Base-by-base conservation (phyloP, 2,329 filamentous ascomycete species). In the Rhinocladiella similis region DNA sequence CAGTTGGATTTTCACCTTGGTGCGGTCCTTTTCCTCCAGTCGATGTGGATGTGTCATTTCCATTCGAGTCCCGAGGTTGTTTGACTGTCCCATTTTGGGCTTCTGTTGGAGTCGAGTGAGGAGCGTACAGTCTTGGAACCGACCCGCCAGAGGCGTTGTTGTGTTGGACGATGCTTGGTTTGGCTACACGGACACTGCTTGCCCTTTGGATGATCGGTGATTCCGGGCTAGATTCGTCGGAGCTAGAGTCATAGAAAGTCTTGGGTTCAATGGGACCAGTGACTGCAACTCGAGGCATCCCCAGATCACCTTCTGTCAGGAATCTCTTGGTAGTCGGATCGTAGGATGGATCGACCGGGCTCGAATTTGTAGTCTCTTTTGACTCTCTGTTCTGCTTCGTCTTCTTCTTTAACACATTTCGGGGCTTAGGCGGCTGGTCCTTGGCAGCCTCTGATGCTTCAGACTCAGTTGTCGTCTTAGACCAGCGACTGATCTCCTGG, bases 181-280 rank as follows among this genome's bases (percentile, higher is more conserved):
- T 59, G 36, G 41, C 42, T n/a, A 63, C 62, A 16, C 63, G 62
- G 10, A 63, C 63, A 49, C 63, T 65, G 57, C 61, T 66, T 33
- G 64, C 64, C 35, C 63, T 58, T 16, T 63, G 57, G 7, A 66
- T 41, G n/a, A 63, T 33, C 18, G 49, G 50, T 33, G 60, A 59
- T 6, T 50, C 59, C 33, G 59, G 52, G 45, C 50, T 51, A 3
- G 56, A 60, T 36, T 57, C 50, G 38, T 63, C 57, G 3, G 63
- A 61, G n/a, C 56, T 58, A 12, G 52, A 53, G 19, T 59, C 54
- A 27, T 59, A 61, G 25, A 59, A 63, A 12, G 62, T 56, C 25
- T 25, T 33, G 19, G 52, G 57, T 18, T 57, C 55, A n/a, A 50
- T 49, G 3, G 52, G 38, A 42, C 47, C 52, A 19, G 50, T 50